phyloP scores from a whole-genome alignment of 106 monocot genomes.

The Xerophyta viscosa region DNA sequence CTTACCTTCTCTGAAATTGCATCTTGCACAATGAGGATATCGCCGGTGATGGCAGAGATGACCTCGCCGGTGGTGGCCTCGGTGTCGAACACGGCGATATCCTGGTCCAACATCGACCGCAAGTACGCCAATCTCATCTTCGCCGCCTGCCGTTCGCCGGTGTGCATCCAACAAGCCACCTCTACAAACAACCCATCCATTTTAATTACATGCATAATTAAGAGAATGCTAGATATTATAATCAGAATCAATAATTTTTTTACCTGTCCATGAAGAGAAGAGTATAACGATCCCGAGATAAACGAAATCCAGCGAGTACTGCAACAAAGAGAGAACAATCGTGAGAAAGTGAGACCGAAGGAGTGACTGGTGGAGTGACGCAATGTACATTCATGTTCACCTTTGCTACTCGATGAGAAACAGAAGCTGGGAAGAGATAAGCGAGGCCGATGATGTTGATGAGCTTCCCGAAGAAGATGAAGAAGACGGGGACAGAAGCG shows the following conservation, averaged over 20 bases:
- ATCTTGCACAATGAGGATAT: conserved; percentile 88
- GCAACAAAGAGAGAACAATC: conserved; percentile 8
- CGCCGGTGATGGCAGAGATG: conserved; percentile 87
- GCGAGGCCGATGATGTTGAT: conserved; percentile 95
- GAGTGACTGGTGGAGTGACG: too few species aligned
- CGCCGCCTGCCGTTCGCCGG: conserved; percentile 92
- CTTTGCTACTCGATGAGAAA: conserved; percentile 61
- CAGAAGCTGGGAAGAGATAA: conserved; percentile 77
- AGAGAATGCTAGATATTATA: background rate
- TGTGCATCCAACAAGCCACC: conserved; percentile 99
- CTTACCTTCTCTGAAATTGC: conserved; percentile 95
- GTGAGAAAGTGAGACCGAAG: too few species aligned
- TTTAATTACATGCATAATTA: too few species aligned
- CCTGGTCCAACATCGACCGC: conserved; percentile 69
- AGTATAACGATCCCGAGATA: conserved; percentile 71
- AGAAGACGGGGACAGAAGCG: conserved; percentile 96
- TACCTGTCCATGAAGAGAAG: conserved; percentile 94
- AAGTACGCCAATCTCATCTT: conserved; percentile 93
- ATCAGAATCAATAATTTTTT: background rate
- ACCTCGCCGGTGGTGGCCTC: conserved; percentile 90
- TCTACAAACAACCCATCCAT: conserved; percentile 38
- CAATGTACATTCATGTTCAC: conserved; percentile 15
- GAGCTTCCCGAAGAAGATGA: conserved; percentile 98
- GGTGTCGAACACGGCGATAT: conserved; percentile 82
- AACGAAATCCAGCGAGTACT: conserved; percentile 96